A percentile compares a stretch with the other conserved stretches of the same genome.
These are phyloP conservation scores for Naganishia liquefaciens DNA, from an alignment of 1,284 basidiomycete genomes.

Conservation along the genomic window DNA sequence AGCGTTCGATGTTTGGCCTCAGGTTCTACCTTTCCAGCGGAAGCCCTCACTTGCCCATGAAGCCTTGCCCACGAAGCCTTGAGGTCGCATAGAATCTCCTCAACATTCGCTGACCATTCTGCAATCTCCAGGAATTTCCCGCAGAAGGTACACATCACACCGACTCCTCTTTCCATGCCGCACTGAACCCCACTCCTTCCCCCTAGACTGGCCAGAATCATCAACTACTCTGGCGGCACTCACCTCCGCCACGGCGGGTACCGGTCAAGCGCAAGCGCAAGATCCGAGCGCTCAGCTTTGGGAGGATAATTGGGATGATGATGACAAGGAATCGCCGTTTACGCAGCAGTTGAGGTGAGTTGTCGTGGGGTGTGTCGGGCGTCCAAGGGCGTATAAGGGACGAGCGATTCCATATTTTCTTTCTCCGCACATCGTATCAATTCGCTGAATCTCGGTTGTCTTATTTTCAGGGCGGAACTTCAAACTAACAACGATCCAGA, in stretches of 20 bases:
- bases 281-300: slow-evolving; percentile 64
- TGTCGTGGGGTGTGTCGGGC: too few species aligned
- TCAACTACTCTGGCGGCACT: slow-evolving; percentile 47
- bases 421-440: too few species aligned
- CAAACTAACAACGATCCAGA: slow-evolving; percentile 30
- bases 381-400: neutral
- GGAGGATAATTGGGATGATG: slow-evolving; percentile 99
- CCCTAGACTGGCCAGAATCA: slow-evolving; percentile 36
- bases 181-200: neutral
- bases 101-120: neutral
- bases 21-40: too few species aligned
- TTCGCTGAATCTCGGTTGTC: neutral
- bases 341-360: slow-evolving; percentile 86
- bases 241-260: slow-evolving; percentile 25
- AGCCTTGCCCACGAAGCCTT: too few species aligned
- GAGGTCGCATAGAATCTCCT: too few species aligned
- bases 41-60: too few species aligned
- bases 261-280: slow-evolving; percentile 8
- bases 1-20: too few species aligned
- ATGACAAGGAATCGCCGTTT: slow-evolving; percentile 97
- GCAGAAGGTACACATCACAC: slow-evolving; percentile 42
- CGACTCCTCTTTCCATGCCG: neutral
- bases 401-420: too few species aligned
- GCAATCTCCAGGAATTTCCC: slow-evolving; percentile 48
- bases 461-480: slow-evolving; percentile 25